Conservation (phyloP, 352 stramenopile genomes). For the Pythium biforme region DNA sequence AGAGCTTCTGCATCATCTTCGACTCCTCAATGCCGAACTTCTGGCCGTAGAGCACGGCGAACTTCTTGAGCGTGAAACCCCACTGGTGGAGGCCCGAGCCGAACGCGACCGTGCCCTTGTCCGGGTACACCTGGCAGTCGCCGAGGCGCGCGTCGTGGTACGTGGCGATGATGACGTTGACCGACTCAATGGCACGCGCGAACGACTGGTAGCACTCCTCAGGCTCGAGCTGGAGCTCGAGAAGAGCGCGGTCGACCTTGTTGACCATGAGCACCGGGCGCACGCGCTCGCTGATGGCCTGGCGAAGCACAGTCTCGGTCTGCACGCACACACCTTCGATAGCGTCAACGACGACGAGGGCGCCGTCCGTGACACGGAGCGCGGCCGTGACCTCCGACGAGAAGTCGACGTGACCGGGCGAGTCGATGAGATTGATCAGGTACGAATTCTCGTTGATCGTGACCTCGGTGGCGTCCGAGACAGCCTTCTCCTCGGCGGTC, state of each 20-base stretch:
- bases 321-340: slow-evolving; percentile 99
- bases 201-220: slow-evolving; percentile 99
- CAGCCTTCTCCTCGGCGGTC: slow-evolving; percentile 40
- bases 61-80: slow-evolving; percentile 99
- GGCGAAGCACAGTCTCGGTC: slow-evolving; percentile 98
- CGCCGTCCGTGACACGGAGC: slow-evolving; percentile 99
- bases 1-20: slow-evolving; percentile 99
- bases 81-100: slow-evolving; percentile 99
- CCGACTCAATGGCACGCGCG: slow-evolving; percentile 96
- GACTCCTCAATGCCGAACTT: slow-evolving; percentile 98
- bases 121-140: slow-evolving; percentile 97
- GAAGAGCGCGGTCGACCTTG: slow-evolving; percentile 98
- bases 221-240: slow-evolving; percentile 98
- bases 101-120: slow-evolving; percentile 98
- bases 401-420: slow-evolving; percentile 99
- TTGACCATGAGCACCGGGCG: slow-evolving; percentile 99
- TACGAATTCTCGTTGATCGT: slow-evolving; percentile 98
- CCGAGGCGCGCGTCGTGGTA: slow-evolving; percentile 98
- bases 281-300: slow-evolving; percentile 98
- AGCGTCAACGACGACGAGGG: slow-evolving; percentile 98
- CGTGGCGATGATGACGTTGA: slow-evolving; percentile 99
- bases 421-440: slow-evolving; percentile 99
- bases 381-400: slow-evolving; percentile 99
- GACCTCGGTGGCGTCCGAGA: slow-evolving; percentile 44
- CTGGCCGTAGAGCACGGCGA: slow-evolving; percentile 97